A percentile compares a stretch with the other conserved stretches of the same genome.
Conservation (phyloP, 116 monocot species). For the Dioscorea cayenensis region DNA sequence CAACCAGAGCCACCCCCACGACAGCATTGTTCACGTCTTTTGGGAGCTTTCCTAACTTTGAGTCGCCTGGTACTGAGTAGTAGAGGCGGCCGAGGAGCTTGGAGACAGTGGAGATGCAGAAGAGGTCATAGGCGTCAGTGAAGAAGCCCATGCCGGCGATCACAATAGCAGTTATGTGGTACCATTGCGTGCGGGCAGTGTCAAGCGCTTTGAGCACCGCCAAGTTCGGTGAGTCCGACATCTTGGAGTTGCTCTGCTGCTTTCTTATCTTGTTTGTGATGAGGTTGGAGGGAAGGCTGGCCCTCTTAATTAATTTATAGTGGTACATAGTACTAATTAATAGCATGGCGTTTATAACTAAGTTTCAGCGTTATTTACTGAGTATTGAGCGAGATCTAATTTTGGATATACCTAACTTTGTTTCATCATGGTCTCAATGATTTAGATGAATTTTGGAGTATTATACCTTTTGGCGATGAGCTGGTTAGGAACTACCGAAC, state of each 20-base stretch:
- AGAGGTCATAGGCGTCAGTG: conserved; percentile 61
- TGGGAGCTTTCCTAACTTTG: not conserved
- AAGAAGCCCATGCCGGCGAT: conserved; percentile 62
- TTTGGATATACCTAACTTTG: no score
- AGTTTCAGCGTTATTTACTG: no score
- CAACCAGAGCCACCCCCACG: not conserved
- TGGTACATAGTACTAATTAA: no score
- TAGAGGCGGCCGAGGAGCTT: conserved; percentile 49
- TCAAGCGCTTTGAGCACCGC: not conserved
- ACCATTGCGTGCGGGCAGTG: conserved; percentile 7
- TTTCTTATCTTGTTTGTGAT: not conserved
- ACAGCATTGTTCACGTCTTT: not conserved
- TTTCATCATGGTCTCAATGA: no score
- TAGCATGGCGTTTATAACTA: no score
- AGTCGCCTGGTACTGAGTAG: not conserved
- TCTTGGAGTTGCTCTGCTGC: not conserved
- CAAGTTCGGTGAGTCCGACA: not conserved
- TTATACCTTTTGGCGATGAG: no score
- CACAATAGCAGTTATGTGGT: conserved; percentile 48
- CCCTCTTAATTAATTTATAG: no score
- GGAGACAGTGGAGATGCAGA: conserved; percentile 51
- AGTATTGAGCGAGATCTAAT: no score
- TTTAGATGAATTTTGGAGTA: no score
- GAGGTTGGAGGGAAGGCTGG: no score
- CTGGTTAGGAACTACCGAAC: no score